Evolutionary conservation across 305 asterid species (phyloP).

Genomic region (Stenogyne calaminthoides): DNA sequence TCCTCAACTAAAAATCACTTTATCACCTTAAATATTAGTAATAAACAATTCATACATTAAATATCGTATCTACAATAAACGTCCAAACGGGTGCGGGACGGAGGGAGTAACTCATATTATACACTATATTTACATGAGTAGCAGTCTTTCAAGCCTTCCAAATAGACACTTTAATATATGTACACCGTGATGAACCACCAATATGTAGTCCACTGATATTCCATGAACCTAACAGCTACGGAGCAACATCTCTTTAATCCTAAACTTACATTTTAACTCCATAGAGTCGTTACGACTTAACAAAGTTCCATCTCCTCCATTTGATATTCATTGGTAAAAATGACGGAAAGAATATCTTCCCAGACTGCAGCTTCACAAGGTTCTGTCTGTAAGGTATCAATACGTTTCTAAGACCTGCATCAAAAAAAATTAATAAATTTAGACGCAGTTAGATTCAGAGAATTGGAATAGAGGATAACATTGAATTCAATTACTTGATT

Average conservation of each 20-base stretch:
- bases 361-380: slow-evolving; percentile 65
- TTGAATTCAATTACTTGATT: background rate
- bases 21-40: too few species aligned
- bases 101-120: background rate
- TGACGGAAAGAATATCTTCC: slow-evolving; percentile 45
- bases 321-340: slow-evolving; percentile 52
- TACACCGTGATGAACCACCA: background rate
- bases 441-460: background rate
- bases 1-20: too few species aligned
- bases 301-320: slow-evolving; percentile 49
- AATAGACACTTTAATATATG: background rate
- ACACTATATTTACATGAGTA: slow-evolving; percentile 6
- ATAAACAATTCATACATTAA: too few species aligned
- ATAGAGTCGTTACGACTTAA: slow-evolving; percentile 29
- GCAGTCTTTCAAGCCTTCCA: background rate
- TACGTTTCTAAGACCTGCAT: slow-evolving; percentile 77
- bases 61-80: too few species aligned
- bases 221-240: background rate
- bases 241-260: background rate
- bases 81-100: too few species aligned
- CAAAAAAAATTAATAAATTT: background rate
- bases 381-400: slow-evolving; percentile 82
- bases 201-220: background rate
- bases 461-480: background rate
- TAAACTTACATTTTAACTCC: background rate